These are phyloP conservation scores for Tagetes patula DNA, from an alignment of 129 eudicot species.

Conservation along the genomic window DNA sequence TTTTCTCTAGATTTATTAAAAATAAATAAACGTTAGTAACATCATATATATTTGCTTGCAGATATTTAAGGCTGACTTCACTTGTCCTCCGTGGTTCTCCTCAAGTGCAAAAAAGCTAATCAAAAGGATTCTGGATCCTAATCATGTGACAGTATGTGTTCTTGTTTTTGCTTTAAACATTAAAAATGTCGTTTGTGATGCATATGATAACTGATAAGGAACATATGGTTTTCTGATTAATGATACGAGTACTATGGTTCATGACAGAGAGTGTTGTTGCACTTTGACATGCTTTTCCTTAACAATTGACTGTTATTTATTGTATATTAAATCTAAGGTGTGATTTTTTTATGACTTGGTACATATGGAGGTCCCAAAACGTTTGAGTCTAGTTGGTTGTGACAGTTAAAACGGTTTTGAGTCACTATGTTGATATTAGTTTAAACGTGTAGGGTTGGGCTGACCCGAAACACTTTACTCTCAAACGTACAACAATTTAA, in stretches of 20 bases:
- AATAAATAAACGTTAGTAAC: neutral
- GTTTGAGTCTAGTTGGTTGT: neutral
- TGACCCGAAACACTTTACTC: neutral
- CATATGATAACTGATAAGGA: neutral
- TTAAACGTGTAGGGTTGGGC: neutral
- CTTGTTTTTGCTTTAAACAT: neutral
- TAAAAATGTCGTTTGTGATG: neutral
- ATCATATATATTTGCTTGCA: slow-evolving; percentile 28
- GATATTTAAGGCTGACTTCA: slow-evolving; percentile 81
- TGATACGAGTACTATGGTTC: neutral
- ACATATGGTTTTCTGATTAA: neutral
- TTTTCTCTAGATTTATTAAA: neutral
- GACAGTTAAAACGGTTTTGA: neutral
- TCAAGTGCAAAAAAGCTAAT: slow-evolving; percentile 92
- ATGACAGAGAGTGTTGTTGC: no score
- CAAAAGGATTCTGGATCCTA: slow-evolving; percentile 90
- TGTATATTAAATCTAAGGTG: no score
- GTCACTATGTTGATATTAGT: neutral
- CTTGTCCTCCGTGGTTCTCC: slow-evolving; percentile 95
- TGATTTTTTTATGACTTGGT: neutral
- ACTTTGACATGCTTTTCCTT: no score
- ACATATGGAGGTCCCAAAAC: neutral
- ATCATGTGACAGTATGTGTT: slow-evolving; percentile 71
- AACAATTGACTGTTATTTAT: no score
- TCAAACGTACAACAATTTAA: neutral